Evolutionary conservation across 306 rosid species (phyloP), one percentile per base, ranked within the genome.

Genomic region (Biancaea sappan): DNA sequence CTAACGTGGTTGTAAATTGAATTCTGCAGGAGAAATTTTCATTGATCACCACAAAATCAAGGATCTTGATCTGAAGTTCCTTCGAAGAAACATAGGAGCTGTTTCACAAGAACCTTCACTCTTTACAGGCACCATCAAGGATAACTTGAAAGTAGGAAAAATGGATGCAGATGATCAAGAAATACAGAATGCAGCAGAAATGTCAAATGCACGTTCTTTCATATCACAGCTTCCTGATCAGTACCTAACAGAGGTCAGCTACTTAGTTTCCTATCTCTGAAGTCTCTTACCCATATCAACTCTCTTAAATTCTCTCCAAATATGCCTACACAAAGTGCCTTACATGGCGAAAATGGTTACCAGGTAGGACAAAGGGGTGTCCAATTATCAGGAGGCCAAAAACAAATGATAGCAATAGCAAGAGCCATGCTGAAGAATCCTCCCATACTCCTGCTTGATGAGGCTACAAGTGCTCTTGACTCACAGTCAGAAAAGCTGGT

Each of bases 391-490:
- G 96, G 98, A 74, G 98, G 96, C 4, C 98, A 92, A 79, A 92
- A 92, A 80, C 96, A 92, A 79, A 87, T 96, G 84, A 78, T 92
- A 38, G 95, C 96, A 43, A 90, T 92, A 68, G 96, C 98, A 56
- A 87, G 96, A 87, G 96, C 98, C 77, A 73, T 92, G 72, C 90
- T 92, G 3, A 92, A 90, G 79, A 86, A 86, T 64, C 97, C 98
- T 48, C 90, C 89, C 4, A 87, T 93, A 57, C 95, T 93, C 64
- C 61, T 91, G 76, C 91, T 93, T 48, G 98, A 93, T 24, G 98
- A 93, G 82, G 98, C 97, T 76, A 88, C 97, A 47, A 93, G 98
- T 82, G 95, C 98, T 31, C 92, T 93, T 18, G 98, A 93, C 82
- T 79, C 93, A 8, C 93, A 90, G 65, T 93, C 98, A 6, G 97